Evolutionary conservation across 768 basidiomycete species (phyloP).

Genomic region (Pisolithus tinctorius): DNA sequence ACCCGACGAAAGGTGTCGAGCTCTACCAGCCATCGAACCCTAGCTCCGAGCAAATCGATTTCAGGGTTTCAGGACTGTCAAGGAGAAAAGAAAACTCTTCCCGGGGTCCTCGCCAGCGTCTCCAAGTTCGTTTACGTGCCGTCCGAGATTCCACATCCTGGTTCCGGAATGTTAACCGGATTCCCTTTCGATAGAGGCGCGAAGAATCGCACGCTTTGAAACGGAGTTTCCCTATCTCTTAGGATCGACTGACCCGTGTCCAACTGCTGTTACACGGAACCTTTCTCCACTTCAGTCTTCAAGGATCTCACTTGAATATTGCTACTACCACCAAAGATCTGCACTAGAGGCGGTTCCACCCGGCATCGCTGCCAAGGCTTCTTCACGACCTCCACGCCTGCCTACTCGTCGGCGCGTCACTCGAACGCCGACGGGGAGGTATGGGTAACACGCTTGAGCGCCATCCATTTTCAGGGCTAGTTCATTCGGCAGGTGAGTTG

Average conservation of each 20-base stretch:
- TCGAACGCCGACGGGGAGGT: slow-evolving; percentile 71
- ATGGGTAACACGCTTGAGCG: slow-evolving; percentile 32
- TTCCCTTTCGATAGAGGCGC: slow-evolving; percentile 47
- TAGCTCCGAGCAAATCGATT: slow-evolving; percentile 57
- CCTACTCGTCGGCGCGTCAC: slow-evolving; percentile 71
- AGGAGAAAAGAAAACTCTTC: slow-evolving; percentile 77
- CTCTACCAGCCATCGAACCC: slow-evolving; percentile 31
- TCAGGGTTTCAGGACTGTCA: slow-evolving; percentile 67
- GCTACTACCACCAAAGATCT: too few species aligned
- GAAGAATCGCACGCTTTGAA: too few species aligned
- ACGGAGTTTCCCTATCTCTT: too few species aligned
- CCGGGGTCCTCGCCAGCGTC: slow-evolving; percentile 58
- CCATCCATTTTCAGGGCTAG: too few species aligned
- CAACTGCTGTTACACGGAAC: too few species aligned
- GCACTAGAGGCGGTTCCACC: too few species aligned
- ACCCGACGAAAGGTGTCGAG: too few species aligned
- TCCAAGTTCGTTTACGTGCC: slow-evolving; percentile 63
- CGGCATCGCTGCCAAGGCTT: too few species aligned
- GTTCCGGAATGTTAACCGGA: slow-evolving; percentile 75
- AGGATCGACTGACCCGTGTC: too few species aligned
- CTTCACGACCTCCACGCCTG: slow-evolving; percentile 27
- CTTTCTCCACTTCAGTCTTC: too few species aligned
- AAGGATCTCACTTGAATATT: slow-evolving; percentile 70
- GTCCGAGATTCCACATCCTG: slow-evolving; percentile 62
- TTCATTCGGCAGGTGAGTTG: too few species aligned